Base-by-base conservation (phyloP, 1,139 yeast genomes). In the Pichia sp. region DNA sequence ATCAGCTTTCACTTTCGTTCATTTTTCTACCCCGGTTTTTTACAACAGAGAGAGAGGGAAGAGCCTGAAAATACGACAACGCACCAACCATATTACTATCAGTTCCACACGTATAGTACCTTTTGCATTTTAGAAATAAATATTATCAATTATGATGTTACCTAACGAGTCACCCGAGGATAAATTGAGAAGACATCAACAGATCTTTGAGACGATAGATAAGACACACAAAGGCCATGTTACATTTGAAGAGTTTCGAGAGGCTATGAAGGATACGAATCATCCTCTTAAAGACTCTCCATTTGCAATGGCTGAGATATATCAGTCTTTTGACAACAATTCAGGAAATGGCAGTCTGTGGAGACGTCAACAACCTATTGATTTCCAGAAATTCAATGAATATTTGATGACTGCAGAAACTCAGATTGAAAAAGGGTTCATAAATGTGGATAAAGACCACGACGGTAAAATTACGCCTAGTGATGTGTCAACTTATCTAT, bases 231-330 rank as follows among this genome's bases (percentile, higher is more conserved):
- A 63, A 18, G 88, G 91, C 0, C 67, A 66, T 41, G 67, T 81
- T 19, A 72, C 80, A 5, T 59, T 73, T 11, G 60, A 63, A 26
- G 78, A 77, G 35, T 70, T 81, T 49, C 65, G 65, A 37, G 51
- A 60, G 39, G 86, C 87, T 1, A 64, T 79, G 40, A 61, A 64
- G 35, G 50, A 61, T 17, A 58, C 72, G 24, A 67, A 74, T 36
- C 87, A 81, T 55, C 91, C 94, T 2, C 64, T 85, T 23, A 74
- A 76, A 39, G 69, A 76, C 41, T 74, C 79, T 27, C 76, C 76
- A 6, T 77, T 69, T 35, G 73, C 85, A 22, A 69, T 83, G 27
- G 38, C 46, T 12, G 53, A 56, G 34, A 48, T 58, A n/a, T 58
- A 51, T 41, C 46, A 52, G 26, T 50, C 58, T 3, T 48, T 58